phyloP scores from a whole-genome alignment of 2,329 filamentous ascomycete genomes.

The Domatiomyces catenatus region DNA sequence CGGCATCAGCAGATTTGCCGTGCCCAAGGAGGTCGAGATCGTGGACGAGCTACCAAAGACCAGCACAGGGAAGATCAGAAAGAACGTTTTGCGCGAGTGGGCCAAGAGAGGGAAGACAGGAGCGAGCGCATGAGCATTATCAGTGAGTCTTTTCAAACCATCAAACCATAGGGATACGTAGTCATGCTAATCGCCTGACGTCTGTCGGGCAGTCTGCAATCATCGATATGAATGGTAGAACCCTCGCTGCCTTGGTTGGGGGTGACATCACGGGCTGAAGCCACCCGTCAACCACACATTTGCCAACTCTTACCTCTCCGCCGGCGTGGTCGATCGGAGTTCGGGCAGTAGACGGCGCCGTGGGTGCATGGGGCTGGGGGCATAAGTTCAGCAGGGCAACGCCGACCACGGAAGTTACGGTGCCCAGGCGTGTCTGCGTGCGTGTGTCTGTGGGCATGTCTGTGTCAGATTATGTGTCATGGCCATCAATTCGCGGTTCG shows the following conservation, averaged over 20 bases:
- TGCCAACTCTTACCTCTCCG: not conserved
- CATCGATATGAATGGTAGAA: not conserved
- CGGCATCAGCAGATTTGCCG: slow-evolving; percentile 82
- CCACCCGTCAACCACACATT: not conserved
- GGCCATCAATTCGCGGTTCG: no score
- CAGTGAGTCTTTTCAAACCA: not conserved
- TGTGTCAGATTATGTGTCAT: no score
- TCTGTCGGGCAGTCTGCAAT: not conserved
- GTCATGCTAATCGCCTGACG: not conserved
- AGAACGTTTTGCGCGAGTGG: slow-evolving; percentile 84
- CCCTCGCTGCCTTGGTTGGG: not conserved
- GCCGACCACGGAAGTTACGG: no score
- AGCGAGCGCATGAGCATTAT: not conserved
- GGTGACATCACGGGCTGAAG: not conserved
- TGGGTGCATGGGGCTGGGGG: not conserved
- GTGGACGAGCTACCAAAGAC: slow-evolving; percentile 89
- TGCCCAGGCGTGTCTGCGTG: no score
- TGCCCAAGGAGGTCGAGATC: slow-evolving; percentile 56
- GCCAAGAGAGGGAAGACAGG: slow-evolving; percentile 41
- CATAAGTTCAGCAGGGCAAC: no score
- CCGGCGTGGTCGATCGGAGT: not conserved
- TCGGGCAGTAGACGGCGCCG: not conserved
- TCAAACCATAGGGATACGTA: not conserved
- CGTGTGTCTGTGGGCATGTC: no score
- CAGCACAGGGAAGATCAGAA: slow-evolving; percentile 89